Evolutionary conservation across 306 rosid species (phyloP).

Genomic region (Rubus idaeus): DNA sequence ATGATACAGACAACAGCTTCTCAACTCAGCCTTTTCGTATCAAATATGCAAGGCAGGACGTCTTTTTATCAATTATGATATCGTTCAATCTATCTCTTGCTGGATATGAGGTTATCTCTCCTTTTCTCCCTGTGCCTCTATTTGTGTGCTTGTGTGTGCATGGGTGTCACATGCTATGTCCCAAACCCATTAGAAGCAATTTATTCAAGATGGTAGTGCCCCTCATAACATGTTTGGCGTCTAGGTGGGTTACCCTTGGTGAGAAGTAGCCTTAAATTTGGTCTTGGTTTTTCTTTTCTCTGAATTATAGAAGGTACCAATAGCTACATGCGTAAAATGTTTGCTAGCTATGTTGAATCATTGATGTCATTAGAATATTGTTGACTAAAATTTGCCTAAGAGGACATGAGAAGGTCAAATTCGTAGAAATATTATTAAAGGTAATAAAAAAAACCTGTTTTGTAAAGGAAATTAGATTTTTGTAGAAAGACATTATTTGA

Average conservation of each 20-base stretch:
- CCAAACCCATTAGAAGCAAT: background rate
- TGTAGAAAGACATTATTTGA: background rate
- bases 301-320: background rate
- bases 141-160: too few species aligned
- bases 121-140: constrained; percentile 3
- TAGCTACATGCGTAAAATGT: background rate
- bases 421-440: background rate
- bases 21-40: constrained; percentile 86
- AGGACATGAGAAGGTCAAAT: background rate
- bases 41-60: constrained; percentile 85
- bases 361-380: background rate
- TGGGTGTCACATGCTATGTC: background rate
- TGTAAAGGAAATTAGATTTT: background rate
- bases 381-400: background rate
- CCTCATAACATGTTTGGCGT: background rate
- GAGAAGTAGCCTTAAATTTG: background rate
- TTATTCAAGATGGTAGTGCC: background rate
- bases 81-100: constrained; percentile 63
- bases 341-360: background rate
- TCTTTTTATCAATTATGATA: constrained; percentile 76
- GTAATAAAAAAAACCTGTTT: background rate
- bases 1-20: constrained; percentile 87
- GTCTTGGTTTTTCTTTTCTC: background rate
- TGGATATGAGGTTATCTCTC: constrained; percentile 53
- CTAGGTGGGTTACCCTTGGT: constrained; percentile 4